Percentiles rank a stretch among this genome's conserved stretches.
phyloP scores from a whole-genome alignment of 1,284 basidiomycete species.

The Trichosporon sp. region DNA sequence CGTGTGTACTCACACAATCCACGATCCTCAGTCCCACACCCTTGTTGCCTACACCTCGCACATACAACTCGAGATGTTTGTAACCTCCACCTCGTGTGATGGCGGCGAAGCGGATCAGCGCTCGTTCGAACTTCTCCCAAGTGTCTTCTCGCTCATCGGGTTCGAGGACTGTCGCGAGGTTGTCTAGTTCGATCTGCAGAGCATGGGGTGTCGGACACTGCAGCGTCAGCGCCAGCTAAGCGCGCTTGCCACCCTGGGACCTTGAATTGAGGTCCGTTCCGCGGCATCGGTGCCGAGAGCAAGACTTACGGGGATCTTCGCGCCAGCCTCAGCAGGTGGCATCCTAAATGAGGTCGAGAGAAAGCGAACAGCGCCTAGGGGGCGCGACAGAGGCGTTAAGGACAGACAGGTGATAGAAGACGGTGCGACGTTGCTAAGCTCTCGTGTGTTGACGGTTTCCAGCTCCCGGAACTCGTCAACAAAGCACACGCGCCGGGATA shows the following conservation, averaged over 20 bases:
- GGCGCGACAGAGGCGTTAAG: background rate
- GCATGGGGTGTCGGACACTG: constrained; percentile 54
- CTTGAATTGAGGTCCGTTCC: background rate
- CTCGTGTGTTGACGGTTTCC: background rate
- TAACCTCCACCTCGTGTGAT: constrained; percentile 56
- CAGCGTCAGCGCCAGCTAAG: background rate
- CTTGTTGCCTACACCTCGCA: constrained; percentile 52
- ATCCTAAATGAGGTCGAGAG: constrained; percentile 27
- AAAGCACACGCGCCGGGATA: constrained; percentile 10
- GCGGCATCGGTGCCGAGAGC: background rate
- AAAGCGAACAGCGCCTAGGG: background rate
- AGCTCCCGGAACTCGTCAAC: constrained; percentile 14
- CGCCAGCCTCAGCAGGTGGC: constrained; percentile 44
- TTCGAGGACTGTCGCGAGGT: constrained; percentile 44
- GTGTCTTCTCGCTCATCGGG: constrained; percentile 56
- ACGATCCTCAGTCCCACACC: constrained; percentile 52
- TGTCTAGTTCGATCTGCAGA: constrained; percentile 50
- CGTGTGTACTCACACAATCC: constrained; percentile 51
- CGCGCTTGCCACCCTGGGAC: constrained; percentile 10
- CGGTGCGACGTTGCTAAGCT: background rate
- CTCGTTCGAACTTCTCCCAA: constrained; percentile 57
- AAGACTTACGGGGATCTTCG: constrained; percentile 50
- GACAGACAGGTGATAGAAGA: background rate
- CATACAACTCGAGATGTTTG: constrained; percentile 50
- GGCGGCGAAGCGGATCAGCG: constrained; percentile 52